Evolutionary conservation across 164 flowering plant species (phyloP).

Genomic region (Piper betle): DNA sequence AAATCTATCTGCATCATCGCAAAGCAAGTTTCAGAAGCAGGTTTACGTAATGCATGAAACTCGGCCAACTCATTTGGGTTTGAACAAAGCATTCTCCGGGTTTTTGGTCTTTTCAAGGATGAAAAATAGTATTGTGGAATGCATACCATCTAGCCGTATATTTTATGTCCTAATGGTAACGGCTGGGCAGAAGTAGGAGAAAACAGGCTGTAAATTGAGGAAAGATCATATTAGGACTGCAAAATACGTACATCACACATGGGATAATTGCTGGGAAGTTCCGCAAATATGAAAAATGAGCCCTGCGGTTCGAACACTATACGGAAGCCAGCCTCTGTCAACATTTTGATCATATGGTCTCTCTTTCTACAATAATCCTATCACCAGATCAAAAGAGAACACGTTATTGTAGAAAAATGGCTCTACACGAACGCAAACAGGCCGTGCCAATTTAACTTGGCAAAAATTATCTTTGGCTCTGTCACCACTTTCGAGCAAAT

Average conservation of each 20-base stretch:
- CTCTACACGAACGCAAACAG: no score
- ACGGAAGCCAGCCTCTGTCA: constrained; percentile 42
- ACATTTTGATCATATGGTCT: constrained; percentile 39
- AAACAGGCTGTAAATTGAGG: background rate
- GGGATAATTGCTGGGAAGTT: constrained; percentile 50
- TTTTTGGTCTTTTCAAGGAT: background rate
- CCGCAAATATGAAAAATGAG: constrained; percentile 63
- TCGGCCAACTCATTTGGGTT: background rate
- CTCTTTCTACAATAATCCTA: constrained; percentile 59
- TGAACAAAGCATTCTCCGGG: background rate
- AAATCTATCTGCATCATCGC: constrained; percentile 43
- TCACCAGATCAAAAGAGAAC: constrained; percentile 1
- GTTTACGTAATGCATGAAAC: no score
- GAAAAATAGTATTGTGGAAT: background rate
- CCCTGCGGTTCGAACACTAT: constrained; percentile 53
- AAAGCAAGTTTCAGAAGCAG: background rate
- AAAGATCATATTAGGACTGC: background rate
- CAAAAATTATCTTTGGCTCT: background rate
- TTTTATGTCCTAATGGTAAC: no score
- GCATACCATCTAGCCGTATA: no score
- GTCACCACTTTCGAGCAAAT: no score
- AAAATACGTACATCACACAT: constrained; percentile 57
- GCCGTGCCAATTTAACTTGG: no score
- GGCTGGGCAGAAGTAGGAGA: no score
- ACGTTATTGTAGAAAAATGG: no score